A percentile compares a stretch with the other conserved stretches of the same genome.
Conservation (phyloP, 176 grass and related monocot species). For the Melocanna baccifera region DNA sequence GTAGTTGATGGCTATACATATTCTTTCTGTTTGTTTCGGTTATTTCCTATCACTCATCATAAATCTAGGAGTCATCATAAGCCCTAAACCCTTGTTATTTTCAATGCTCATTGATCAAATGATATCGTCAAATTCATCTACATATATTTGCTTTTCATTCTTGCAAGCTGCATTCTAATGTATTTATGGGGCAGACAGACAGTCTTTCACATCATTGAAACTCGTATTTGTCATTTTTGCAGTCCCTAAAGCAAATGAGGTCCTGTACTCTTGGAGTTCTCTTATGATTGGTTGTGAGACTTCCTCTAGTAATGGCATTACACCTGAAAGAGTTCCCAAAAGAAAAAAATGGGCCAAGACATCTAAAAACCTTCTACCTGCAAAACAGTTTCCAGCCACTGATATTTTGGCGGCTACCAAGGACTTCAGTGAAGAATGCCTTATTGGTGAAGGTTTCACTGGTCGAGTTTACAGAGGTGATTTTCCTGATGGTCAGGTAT, state of each 20-base stretch:
- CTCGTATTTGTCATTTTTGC: conserved; percentile 34
- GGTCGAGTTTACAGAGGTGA: conserved; percentile 90
- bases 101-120: background rate
- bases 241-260: conserved; percentile 47
- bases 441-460: conserved; percentile 80
- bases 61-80: background rate
- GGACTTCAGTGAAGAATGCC: conserved; percentile 72
- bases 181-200: conserved; percentile 13
- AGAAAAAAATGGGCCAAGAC: conserved; percentile 63
- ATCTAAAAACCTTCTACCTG: conserved; percentile 63
- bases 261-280: conserved; percentile 49
- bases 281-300: conserved; percentile 27
- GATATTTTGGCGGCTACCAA: conserved; percentile 73
- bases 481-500: conserved; percentile 87
- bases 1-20: conserved; percentile 5
- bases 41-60: conserved; percentile 5
- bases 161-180: background rate
- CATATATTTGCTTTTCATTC: background rate
- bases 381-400: conserved; percentile 62
- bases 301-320: conserved; percentile 37
- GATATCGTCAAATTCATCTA: conserved; percentile 17
- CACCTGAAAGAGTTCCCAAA: conserved; percentile 48
- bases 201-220: conserved; percentile 18
- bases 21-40: conserved; percentile 14
- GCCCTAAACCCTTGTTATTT: background rate